Conservation (phyloP, 768 basidiomycete genomes). For the Galerina sulciceps region DNA sequence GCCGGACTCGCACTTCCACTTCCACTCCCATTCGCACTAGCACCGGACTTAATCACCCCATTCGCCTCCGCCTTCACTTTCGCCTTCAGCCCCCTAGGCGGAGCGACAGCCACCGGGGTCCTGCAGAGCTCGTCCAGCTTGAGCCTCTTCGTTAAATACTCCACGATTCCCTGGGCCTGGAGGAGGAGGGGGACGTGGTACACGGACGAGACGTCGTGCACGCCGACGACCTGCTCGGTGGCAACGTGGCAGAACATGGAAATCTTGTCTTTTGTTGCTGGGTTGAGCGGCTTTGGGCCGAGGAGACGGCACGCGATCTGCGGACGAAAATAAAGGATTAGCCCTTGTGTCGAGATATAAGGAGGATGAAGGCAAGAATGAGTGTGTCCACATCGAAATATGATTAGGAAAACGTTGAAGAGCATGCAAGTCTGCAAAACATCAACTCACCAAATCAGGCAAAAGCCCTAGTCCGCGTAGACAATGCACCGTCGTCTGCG, state of each 20-base stretch:
- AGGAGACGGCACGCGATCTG: constrained; percentile 94
- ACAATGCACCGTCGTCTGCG: constrained; percentile 95
- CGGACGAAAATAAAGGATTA: background rate
- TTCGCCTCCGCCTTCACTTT: background rate
- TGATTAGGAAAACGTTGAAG: background rate
- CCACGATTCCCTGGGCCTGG: constrained; percentile 89
- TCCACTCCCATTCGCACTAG: background rate
- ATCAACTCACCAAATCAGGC: constrained; percentile 81
- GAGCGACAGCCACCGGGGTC: background rate
- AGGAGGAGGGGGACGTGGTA: constrained; percentile 96
- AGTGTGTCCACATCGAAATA: background rate
- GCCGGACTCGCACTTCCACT: background rate
- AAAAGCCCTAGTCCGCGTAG: constrained; percentile 90
- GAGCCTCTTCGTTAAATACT: constrained; percentile 83
- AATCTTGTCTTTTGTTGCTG: constrained; percentile 91
- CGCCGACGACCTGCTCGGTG: constrained; percentile 87
- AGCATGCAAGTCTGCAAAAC: background rate
- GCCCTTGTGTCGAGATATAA: background rate
- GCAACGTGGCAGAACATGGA: constrained; percentile 99
- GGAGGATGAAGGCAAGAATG: background rate
- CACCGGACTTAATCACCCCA: background rate
- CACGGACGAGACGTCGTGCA: constrained; percentile 95
- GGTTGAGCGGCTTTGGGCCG: constrained; percentile 78
- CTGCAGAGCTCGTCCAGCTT: constrained; percentile 59
- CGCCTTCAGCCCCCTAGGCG: background rate